Evolutionary conservation across 306 rosid genomes (phyloP).

Genomic region (Leucaena leucocephala): DNA sequence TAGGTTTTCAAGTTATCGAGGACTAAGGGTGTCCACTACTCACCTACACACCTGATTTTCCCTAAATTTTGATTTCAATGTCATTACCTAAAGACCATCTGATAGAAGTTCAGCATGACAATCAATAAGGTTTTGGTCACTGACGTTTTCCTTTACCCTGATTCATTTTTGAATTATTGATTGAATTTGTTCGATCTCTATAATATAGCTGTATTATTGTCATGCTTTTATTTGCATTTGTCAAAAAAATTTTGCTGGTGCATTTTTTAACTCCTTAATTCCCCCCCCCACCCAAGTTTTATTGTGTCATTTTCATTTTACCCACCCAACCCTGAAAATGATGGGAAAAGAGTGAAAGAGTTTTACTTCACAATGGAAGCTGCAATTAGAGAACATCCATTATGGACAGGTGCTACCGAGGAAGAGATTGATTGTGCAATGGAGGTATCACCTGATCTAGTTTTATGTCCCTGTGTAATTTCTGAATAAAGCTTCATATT

Average conservation of each 20-base stretch:
- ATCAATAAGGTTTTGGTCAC: not conserved
- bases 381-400: conserved; percentile 56
- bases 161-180: not conserved
- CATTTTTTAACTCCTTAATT: conserved; percentile 4
- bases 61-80: conserved; percentile 10
- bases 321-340: conserved; percentile 48
- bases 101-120: not conserved
- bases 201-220: not conserved
- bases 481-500: conserved; percentile 15
- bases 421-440: conserved; percentile 66
- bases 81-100: not conserved
- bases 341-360: conserved; percentile 52
- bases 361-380: conserved; percentile 51
- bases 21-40: not conserved
- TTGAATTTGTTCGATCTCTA: conserved; percentile 10
- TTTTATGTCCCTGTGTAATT: not conserved
- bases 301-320: conserved; percentile 52
- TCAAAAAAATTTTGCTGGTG: not conserved
- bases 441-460: conserved; percentile 46
- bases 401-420: conserved; percentile 65
- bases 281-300: conserved; percentile 37
- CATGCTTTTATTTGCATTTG: conserved; percentile 6
- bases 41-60: not conserved
- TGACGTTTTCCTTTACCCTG: not conserved
- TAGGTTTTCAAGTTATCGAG: not conserved